A percentile compares a stretch with the other conserved stretches of the same genome.
Evolutionary conservation across 768 basidiomycete species (phyloP).

Genomic region (Lactifluus echinatus): DNA sequence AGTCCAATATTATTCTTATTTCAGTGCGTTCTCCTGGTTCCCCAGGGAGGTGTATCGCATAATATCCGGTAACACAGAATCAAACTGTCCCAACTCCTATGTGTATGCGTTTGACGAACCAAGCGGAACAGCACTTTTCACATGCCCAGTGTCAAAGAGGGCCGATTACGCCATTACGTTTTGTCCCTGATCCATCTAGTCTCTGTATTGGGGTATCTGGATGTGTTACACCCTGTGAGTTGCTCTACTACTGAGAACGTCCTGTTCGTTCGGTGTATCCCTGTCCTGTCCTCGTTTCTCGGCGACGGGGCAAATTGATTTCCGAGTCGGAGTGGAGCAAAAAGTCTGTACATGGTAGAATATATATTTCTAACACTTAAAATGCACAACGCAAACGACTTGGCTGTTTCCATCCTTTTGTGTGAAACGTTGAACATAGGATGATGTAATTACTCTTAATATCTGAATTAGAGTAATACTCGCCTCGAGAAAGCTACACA

Average conservation of each 20-base stretch:
- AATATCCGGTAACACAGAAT: conserved; percentile 25
- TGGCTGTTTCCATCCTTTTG: too few species aligned
- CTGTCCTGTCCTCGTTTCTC: too few species aligned
- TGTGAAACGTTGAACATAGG: too few species aligned
- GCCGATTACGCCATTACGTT: conserved; percentile 41
- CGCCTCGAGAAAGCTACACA: too few species aligned
- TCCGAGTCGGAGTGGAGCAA: too few species aligned
- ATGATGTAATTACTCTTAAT: too few species aligned
- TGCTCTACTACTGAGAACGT: neutral
- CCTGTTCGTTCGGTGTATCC: neutral
- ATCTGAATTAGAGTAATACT: too few species aligned
- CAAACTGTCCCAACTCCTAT: conserved; percentile 38
- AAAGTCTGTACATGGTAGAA: too few species aligned
- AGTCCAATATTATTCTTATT: conserved; percentile 36
- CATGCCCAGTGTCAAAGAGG: conserved; percentile 29
- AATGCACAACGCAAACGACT: too few species aligned
- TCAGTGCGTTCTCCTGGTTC: conserved; percentile 30
- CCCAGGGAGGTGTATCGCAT: neutral
- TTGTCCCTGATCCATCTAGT: conserved; percentile 29
- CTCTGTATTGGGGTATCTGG: too few species aligned
- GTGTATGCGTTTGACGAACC: conserved; percentile 46
- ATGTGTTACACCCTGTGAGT: neutral
- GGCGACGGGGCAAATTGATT: too few species aligned
- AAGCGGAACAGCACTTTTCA: conserved; percentile 38
- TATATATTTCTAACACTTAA: too few species aligned